Base-by-base conservation (phyloP, 768 basidiomycete species). In the Mycena metata region DNA sequence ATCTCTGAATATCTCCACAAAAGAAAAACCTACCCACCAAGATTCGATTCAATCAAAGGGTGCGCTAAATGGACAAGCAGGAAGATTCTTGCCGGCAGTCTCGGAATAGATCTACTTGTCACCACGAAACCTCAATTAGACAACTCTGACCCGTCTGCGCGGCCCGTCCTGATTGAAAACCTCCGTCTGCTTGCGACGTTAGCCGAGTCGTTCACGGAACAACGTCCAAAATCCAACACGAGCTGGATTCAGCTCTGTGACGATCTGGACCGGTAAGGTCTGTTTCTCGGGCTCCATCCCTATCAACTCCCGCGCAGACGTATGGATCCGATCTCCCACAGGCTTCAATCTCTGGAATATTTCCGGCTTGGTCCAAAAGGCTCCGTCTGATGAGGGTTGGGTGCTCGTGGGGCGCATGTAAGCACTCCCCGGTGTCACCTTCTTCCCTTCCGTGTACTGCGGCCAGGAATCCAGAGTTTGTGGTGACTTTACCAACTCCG, bases 341-440 rank as follows among this genome's bases (percentile, higher is more conserved):
- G 94, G 94, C 71, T 94, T 95, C 76, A 87, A 87, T 84, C 86
- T 95, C n/a, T 95, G 94, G 94, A 96, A 95, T 78, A 86, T 88
- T 72, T 93, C 94, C 73, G 88, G 89, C 59, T 79, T 90, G 70
- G 83, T 94, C 78, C 87, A 86, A 79, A 89, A 88, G 77, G 82
- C 79, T 73, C 82, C 84, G 76, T 85, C 87, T 71, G 84, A 86
- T 76, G 84, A 86, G 76, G 76, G 77, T 57, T 75, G 76, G 59
- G 73, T 82, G 64, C 83, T 90, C 52, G 83, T 90, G 74, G 91
- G 91, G 88, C 72, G 88, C 91, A 63, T 81, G 93, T 95, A 84
- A 80, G 91, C 82, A 60, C 73, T 72, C n/a, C n/a, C 69, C 72
- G 50, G 36, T 68, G 60, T 64, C 70, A 70, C 6, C 30, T 30